phyloP scores from a whole-genome alignment of 139 green algal genomes.

The Chlamydomonas sphaeroides region DNA sequence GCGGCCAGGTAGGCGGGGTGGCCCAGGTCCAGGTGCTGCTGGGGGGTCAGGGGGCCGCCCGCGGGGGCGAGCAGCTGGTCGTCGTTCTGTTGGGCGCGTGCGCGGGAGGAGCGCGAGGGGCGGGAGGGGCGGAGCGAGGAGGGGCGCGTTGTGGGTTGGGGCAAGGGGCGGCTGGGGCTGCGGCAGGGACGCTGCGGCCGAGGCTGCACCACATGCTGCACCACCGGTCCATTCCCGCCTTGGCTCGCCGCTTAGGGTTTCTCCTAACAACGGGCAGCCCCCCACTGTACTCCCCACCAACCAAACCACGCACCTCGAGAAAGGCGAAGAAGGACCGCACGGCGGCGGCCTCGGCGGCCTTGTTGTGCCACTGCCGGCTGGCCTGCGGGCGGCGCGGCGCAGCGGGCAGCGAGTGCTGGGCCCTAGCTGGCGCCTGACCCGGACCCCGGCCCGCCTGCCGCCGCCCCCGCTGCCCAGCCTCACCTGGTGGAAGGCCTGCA shows the following conservation, averaged over 20 bases:
- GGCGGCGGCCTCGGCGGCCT: too few species aligned
- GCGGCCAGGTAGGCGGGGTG: not conserved
- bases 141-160: not conserved
- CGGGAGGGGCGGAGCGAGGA: not conserved
- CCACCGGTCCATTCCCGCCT: too few species aligned
- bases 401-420: too few species aligned
- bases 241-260: too few species aligned
- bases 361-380: not conserved
- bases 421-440: not conserved
- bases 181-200: too few species aligned
- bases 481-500: conserved; percentile 14
- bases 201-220: too few species aligned
- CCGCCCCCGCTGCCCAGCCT: not conserved
- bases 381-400: not conserved
- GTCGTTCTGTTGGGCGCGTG: not conserved
- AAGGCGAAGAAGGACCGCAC: not conserved
- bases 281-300: too few species aligned
- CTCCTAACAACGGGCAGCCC: too few species aligned
- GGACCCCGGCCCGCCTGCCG: not conserved
- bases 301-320: not conserved
- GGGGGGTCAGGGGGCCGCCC: not conserved
- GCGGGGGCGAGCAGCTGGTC: not conserved
- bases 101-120: not conserved
- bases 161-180: not conserved
- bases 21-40: too few species aligned